Base-by-base conservation (phyloP, 768 basidiomycete genomes). In the Leucocoprinus birnbaumii region DNA sequence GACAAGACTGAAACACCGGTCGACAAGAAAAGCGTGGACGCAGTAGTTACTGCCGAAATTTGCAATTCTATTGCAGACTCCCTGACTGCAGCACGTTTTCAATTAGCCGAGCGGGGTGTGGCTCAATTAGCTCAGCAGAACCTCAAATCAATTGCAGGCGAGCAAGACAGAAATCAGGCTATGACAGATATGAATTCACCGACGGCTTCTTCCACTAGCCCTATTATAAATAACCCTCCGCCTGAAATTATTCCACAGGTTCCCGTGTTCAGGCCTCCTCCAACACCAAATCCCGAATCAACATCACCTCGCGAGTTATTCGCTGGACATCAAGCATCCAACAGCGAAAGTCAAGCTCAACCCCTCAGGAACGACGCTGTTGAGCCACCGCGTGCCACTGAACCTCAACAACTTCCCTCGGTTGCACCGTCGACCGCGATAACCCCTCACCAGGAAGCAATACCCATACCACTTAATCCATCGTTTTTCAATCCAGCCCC, bases 381-480 rank as follows among this genome's bases (percentile, higher is more conserved):
- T 6, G 48, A 16, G 22, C 19, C 18, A 7, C 7, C 18, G 42
- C 18, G 26, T 9, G 6, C 45, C 9, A 13, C 3, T 13, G 11
- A 24, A 1, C n/a, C 11, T 18, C 40, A 22, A 21, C 40, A 34
- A 13, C 3, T 14, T 42, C 7, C 14, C 2, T 19, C 19, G 21
- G 19, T 13, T 21, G 1, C 40, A 42, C 22, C 13, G 26, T 9
- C 25, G 26, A 7, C 40, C 7, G 22, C 24, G 14, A 2, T n/a
- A n/a, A 11, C 34, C 27, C 21, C 18, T 24, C 26, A 49, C 2
- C 26, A 25, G 24, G 21, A 7, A 25, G 16, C 47, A 41, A 55
- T 55, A 26, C 27, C 47, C n/a, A 55, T 55, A 21, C 47, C 54
- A 9, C 19, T 55, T 18, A 16, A 8, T 10, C 26, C 54, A 16